Evolutionary conservation across 371 early-diverging fungal genomes (phyloP), one percentile per base, ranked within the genome.

Genomic region (Apophysomyces elegans): DNA sequence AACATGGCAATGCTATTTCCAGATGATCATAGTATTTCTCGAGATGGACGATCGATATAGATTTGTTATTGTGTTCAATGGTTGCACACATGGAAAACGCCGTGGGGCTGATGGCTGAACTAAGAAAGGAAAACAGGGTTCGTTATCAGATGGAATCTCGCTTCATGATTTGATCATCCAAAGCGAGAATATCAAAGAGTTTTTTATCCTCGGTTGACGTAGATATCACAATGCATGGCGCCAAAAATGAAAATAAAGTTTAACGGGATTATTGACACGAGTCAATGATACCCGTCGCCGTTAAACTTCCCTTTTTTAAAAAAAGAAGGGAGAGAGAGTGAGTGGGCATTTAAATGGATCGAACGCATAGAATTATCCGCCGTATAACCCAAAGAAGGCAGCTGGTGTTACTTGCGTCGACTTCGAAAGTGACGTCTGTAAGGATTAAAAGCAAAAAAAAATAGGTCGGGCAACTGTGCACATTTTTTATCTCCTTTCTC

Each of bases 401-500:
- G 54, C 21, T 50, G 21, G 54, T 50, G 54, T 50, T 21, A 50
- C 54, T 21, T 50, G 16, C 54, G 9, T 21, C 21, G 21, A 26
- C 32, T 26, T 26, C 32, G 32, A 26, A 50, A 50, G 54, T 50
- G 54, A 50, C 54, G 54, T 50, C 54, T 50, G n/a, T n/a, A n/a
- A 50, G 54, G 54, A 26, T 50, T n/a, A 18, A 18, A 26, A 26
- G 32, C 32, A 26, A n/a, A 50, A 50, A 50, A 50, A 50, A 50
- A 21, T 21, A 50, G 21, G 54, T 50, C 21, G 54, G 21, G 21
- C 21, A 26, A 21, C 21, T 50, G 9, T 26, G 54, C 16, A 50
- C 54, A 7, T 50, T 50, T 50, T 50, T 50, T 50, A 50, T 50
- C 54, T 50, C 54, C 54, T 21, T 50, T 50, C 21, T 26, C 21